Conservation (phyloP, 2,329 filamentous ascomycete genomes). For the Dactylellina drechsleri region DNA sequence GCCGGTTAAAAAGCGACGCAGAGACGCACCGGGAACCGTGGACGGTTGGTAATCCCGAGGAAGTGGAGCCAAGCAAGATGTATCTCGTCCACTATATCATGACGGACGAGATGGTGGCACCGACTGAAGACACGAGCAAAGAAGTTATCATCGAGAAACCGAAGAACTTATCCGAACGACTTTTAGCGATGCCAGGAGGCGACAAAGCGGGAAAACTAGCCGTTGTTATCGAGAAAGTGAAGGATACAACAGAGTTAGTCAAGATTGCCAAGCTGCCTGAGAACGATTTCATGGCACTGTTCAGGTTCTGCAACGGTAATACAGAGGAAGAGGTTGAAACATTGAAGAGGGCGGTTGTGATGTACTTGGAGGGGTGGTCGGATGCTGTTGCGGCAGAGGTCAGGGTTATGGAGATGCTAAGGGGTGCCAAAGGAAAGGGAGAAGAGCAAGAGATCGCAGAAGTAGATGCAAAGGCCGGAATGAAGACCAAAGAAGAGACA, state of each 20-base stretch:
- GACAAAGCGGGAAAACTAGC: constrained; percentile 46
- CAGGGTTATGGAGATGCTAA: constrained; percentile 33
- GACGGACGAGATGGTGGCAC: constrained; percentile 26
- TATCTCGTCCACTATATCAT: constrained; percentile 39
- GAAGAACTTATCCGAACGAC: constrained; percentile 25
- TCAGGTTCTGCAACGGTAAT: constrained; percentile 38
- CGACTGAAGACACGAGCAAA: constrained; percentile 19
- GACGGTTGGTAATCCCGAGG: constrained; percentile 35
- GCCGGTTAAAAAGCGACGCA: constrained; percentile 33
- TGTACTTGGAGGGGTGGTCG: constrained; percentile 41
- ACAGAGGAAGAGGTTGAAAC: constrained; percentile 40
- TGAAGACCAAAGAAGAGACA: constrained; percentile 4
- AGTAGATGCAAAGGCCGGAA: constrained; percentile 31
- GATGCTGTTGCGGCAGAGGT: constrained; percentile 47
- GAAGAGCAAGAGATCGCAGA: constrained; percentile 50
- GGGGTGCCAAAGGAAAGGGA: constrained; percentile 17
- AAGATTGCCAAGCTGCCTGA: constrained; percentile 37
- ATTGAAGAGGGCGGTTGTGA: constrained; percentile 32
- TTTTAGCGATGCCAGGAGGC: constrained; percentile 37
- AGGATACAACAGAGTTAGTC: constrained; percentile 26
- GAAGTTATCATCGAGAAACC: constrained; percentile 32
- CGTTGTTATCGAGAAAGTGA: constrained; percentile 32
- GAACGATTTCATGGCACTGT: constrained; percentile 34
- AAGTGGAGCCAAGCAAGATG: constrained; percentile 46
- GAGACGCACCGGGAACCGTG: constrained; percentile 48